A percentile compares a stretch with the other conserved stretches of the same genome.
Conservation (phyloP, 2,329 filamentous ascomycete genomes). For the Cucurbitaria berberidis region DNA sequence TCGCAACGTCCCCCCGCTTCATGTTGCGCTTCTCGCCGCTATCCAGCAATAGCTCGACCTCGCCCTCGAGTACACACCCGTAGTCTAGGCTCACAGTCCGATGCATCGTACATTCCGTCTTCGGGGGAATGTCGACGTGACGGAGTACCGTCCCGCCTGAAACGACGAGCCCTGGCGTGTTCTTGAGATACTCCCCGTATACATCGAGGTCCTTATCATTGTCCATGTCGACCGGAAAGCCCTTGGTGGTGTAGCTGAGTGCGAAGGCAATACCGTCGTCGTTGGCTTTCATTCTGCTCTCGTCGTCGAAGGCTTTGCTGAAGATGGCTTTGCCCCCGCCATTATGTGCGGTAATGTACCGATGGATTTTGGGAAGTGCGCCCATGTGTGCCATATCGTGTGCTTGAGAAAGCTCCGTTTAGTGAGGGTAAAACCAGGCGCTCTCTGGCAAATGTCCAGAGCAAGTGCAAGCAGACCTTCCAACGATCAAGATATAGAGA, state of each 20-base stretch:
- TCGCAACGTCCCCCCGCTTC: slow-evolving; percentile 47
- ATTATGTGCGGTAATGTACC: slow-evolving; percentile 48
- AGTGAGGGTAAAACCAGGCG: neutral
- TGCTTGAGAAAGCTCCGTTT: neutral
- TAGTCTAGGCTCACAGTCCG: slow-evolving; percentile 51
- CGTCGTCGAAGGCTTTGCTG: slow-evolving; percentile 44
- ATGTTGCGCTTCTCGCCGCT: slow-evolving; percentile 46
- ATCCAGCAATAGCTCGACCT: slow-evolving; percentile 48
- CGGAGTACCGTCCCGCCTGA: slow-evolving; percentile 56
- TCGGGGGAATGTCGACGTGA: slow-evolving; percentile 48
- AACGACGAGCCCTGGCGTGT: slow-evolving; percentile 58
- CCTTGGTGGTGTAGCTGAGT: slow-evolving; percentile 58
- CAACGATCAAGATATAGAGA: no score
- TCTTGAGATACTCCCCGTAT: slow-evolving; percentile 53
- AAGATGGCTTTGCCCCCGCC: slow-evolving; percentile 46
- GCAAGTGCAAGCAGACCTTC: neutral
- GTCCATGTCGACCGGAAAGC: slow-evolving; percentile 56
- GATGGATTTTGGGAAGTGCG: slow-evolving; percentile 40
- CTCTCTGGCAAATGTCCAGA: neutral
- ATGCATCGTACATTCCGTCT: slow-evolving; percentile 49
- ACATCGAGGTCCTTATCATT: slow-evolving; percentile 54
- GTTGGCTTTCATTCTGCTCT: slow-evolving; percentile 46
- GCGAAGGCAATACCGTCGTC: slow-evolving; percentile 56
- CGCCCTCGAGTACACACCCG: slow-evolving; percentile 48
- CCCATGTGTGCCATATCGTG: slow-evolving; percentile 41